Percentiles rank a stretch among this genome's conserved stretches.
phyloP scores from a whole-genome alignment of 108 stramenopile species.

The Nitzschia sp. region DNA sequence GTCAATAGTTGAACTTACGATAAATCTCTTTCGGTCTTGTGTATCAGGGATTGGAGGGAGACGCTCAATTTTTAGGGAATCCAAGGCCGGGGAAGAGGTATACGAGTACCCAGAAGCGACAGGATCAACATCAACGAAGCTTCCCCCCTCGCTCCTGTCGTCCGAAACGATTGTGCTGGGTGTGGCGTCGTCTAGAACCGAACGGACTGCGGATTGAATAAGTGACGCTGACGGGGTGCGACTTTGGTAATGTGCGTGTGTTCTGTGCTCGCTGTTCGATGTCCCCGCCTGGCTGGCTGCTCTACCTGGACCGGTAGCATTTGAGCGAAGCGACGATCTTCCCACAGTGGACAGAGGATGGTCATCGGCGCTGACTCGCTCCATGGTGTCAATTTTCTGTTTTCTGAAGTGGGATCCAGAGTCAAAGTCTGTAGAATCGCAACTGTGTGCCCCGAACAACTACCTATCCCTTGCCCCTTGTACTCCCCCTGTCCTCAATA shows the following conservation, averaged over 20 bases:
- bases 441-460: too few relatives aligned
- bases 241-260: too few relatives aligned
- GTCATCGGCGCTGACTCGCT: background rate
- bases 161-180: conserved; percentile 33
- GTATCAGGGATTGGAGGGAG: conserved; percentile 51
- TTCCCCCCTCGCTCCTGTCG: conserved; percentile 13
- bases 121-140: background rate
- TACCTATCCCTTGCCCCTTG: too few relatives aligned
- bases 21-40: conserved; percentile 59
- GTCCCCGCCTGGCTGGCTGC: too few relatives aligned
- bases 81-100: conserved; percentile 7
- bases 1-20: conserved; percentile 24
- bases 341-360: background rate
- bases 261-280: too few relatives aligned
- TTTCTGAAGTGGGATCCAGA: too few relatives aligned
- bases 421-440: too few relatives aligned
- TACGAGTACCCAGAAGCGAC: background rate
- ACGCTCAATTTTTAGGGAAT: conserved; percentile 30
- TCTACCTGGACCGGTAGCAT: background rate
- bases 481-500: too few relatives aligned
- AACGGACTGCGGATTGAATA: conserved; percentile 52
- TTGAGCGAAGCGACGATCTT: background rate
- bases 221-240: conserved; percentile 30
- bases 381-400: too few relatives aligned
- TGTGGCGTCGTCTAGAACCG: conserved; percentile 50